These are phyloP conservation scores for Dictyostelium firmibasis DNA, from an alignment of 78 protist species.

Conservation along the genomic window DNA sequence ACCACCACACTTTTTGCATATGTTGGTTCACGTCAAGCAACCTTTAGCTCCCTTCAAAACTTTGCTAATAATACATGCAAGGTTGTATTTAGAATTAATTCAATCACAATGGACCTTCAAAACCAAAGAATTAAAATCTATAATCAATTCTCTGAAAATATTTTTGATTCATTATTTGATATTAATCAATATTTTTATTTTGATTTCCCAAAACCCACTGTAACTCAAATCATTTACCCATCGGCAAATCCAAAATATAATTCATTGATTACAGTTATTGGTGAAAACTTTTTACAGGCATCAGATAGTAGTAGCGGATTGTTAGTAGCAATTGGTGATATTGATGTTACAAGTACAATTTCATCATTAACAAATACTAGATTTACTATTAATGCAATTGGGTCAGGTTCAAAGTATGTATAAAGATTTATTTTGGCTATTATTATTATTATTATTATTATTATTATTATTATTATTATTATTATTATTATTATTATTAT, in stretches of 20 bases:
- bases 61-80: neutral
- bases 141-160: neutral
- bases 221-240: neutral
- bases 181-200: neutral
- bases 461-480: too few species aligned
- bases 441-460: too few species aligned
- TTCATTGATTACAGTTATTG: neutral
- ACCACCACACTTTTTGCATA: neutral
- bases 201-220: neutral
- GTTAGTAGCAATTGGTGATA: neutral
- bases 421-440: too few species aligned
- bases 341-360: neutral
- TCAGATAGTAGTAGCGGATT: neutral
- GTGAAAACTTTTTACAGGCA: neutral
- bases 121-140: neutral
- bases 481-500: too few species aligned
- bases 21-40: neutral
- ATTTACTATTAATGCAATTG: neutral
- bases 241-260: neutral
- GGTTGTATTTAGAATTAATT: neutral
- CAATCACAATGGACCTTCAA: neutral
- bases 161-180: neutral
- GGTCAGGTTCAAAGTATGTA: neutral
- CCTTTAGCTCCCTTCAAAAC: neutral
- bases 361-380: neutral